Evolutionary conservation across 352 stramenopile genomes (phyloP).

Genomic region (Phytophthora fragariaefolia): DNA sequence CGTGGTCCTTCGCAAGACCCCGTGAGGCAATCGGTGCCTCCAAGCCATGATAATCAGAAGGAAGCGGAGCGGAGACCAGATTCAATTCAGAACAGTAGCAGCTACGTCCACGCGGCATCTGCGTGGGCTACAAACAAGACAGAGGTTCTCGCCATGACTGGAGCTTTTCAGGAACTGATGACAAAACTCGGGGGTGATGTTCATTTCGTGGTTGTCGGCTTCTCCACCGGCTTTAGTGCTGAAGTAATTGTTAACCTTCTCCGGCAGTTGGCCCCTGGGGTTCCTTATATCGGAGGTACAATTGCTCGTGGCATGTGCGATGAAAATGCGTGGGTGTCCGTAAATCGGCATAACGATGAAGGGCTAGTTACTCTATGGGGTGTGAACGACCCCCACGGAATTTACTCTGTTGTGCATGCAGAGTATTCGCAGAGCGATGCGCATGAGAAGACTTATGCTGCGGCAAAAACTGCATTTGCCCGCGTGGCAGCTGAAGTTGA

Average conservation of each 20-base stretch:
- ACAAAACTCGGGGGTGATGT: constrained; percentile 81
- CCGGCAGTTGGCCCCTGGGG: constrained; percentile 73
- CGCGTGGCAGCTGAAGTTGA: constrained; percentile 64
- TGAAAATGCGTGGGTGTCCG: constrained; percentile 88
- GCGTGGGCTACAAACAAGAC: constrained; percentile 79
- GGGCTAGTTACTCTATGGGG: constrained; percentile 85
- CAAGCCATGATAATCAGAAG: constrained; percentile 42
- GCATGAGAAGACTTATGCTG: constrained; percentile 78
- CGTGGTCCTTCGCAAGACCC: constrained; percentile 32
- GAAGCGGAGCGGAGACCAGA: constrained; percentile 50
- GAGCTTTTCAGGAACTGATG: constrained; percentile 80
- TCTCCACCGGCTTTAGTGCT: constrained; percentile 83
- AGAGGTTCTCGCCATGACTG: constrained; percentile 76
- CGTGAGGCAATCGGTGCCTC: constrained; percentile 29
- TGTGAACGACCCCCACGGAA: constrained; percentile 83
- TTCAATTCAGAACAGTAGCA: constrained; percentile 57
- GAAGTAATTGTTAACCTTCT: constrained; percentile 77
- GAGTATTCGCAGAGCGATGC: constrained; percentile 86
- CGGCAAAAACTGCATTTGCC: constrained; percentile 68
- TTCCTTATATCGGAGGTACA: constrained; percentile 87
- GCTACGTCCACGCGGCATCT: constrained; percentile 73
- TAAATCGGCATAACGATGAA: constrained; percentile 88
- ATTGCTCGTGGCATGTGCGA: constrained; percentile 88
- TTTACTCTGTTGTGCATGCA: constrained; percentile 82
- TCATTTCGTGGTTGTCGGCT: constrained; percentile 87